Base-by-base conservation (phyloP, 805 yeast genomes). In the Yarrowia osloensis region DNA sequence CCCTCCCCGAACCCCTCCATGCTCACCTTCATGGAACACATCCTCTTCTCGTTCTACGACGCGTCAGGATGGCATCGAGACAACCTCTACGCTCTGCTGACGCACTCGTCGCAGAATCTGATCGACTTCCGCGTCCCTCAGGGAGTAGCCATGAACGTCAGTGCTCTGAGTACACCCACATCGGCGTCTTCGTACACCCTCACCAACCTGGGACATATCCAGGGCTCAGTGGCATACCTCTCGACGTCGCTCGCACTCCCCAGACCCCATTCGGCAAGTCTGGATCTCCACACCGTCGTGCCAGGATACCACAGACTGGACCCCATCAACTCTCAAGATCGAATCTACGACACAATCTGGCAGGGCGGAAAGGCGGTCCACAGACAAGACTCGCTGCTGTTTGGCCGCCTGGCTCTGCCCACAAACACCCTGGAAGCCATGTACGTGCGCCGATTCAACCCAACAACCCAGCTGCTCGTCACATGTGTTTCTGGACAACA, bases 381-480 rank as follows among this genome's bases (percentile, higher is more conserved):
- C 49, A 49, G 40, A 7, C 68, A 65, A 61, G 75, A 76, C 47
- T 79, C 86, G 0, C 78, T 94, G 17, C 77, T 89, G 37, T 94
- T 91, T 75, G 98, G 98, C 0, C 81, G 94, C 70, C 84, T 95
- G 86, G 90, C 88, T 73, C 86, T 94, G 69, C 98, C 99, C 0
- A 89, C 91, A 1, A 87, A 90, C 19, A 87, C 89, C 8, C 78
- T 95, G 2, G 98, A 94, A 76, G 97, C 97, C 1, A 88, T 95
- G 94, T 70, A 87, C 8, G 85, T 91, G 46, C 85, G 88, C 69
- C 79, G 91, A 67, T 72, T 90, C 19, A 80, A 88, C 0, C 76
- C 82, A 6, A 79, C 80, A 28, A 81, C 90, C 1, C 97, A 91
- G 73, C 68, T 93, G 17, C 77, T 88, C 47, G 77, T 91, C 22